These are phyloP conservation scores for Penicillium odoratum DNA, from an alignment of 495 filamentous ascomycete species.

Conservation along the genomic window DNA sequence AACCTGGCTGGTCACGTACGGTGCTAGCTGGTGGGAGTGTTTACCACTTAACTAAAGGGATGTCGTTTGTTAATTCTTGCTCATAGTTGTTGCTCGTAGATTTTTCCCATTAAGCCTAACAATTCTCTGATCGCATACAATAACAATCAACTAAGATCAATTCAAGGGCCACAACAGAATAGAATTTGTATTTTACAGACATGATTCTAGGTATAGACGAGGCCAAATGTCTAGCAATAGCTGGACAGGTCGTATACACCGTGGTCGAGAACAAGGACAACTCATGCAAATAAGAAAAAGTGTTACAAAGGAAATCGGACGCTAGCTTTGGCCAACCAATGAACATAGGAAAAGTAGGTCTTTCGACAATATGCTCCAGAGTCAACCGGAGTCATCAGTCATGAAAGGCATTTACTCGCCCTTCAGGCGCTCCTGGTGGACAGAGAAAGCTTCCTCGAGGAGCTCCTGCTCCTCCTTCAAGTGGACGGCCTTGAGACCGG, in stretches of 20 bases:
- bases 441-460: constrained; percentile 69
- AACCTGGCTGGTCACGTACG: no score
- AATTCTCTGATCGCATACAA: no score
- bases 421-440: constrained; percentile 60
- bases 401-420: constrained; percentile 44
- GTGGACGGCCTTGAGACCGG: constrained; percentile 85
- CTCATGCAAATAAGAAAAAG: constrained; percentile 32
- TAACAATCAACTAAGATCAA: neutral
- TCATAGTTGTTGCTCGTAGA: no score
- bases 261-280: constrained; percentile 27
- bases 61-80: no score
- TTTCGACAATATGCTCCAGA: constrained; percentile 14
- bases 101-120: no score
- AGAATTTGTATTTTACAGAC: constrained; percentile 35
- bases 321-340: constrained; percentile 34
- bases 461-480: constrained; percentile 92
- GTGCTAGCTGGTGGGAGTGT: no score
- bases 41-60: no score
- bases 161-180: constrained; percentile 14
- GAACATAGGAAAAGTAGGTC: constrained; percentile 27
- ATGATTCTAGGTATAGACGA: constrained; percentile 26
- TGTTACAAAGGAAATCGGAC: constrained; percentile 34
- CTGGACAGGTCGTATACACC: constrained; percentile 31
- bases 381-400: constrained; percentile 7
- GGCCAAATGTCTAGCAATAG: constrained; percentile 25